Evolutionary conservation across 192 early-diverging fungal genomes (phyloP).

Genomic region (Cetraspora pellucida): DNA sequence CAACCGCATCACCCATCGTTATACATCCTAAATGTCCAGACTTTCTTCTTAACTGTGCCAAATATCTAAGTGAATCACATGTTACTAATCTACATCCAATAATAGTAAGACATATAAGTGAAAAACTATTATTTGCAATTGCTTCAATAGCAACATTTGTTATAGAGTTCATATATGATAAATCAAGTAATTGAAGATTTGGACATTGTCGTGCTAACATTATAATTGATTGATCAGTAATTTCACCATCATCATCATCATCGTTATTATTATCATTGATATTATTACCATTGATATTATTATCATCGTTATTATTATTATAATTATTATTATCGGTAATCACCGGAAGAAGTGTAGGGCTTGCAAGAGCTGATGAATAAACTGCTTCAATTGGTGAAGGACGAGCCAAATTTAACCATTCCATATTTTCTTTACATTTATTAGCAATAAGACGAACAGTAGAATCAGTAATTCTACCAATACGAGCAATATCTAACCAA

Average conservation of each 20-base stretch:
- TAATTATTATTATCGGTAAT: not conserved
- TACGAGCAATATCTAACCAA: slow-evolving; percentile 49
- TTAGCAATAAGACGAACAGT: slow-evolving; percentile 34
- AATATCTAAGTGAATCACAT: slow-evolving; percentile 34
- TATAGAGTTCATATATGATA: slow-evolving; percentile 43
- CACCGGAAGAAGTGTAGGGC: not conserved
- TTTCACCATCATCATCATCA: slow-evolving; percentile 12
- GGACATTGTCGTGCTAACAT: slow-evolving; percentile 39
- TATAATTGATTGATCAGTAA: slow-evolving; percentile 37
- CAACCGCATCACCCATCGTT: slow-evolving; percentile 48
- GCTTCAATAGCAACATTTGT: slow-evolving; percentile 43
- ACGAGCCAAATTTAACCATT: slow-evolving; percentile 47
- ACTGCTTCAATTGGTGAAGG: slow-evolving; percentile 19
- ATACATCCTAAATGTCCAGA: slow-evolving; percentile 46
- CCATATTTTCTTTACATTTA: slow-evolving; percentile 36
- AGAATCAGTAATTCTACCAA: slow-evolving; percentile 36
- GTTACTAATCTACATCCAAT: slow-evolving; percentile 49
- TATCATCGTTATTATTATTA: not conserved
- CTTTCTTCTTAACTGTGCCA: slow-evolving; percentile 38
- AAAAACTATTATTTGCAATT: slow-evolving; percentile 36
- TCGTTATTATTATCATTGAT: not conserved
- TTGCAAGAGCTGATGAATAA: not conserved
- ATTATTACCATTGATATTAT: not conserved
- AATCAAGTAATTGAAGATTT: slow-evolving; percentile 43
- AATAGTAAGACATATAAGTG: slow-evolving; percentile 47